Conservation (phyloP, 179 eudicot genomes). For the Spergularia azorica region DNA sequence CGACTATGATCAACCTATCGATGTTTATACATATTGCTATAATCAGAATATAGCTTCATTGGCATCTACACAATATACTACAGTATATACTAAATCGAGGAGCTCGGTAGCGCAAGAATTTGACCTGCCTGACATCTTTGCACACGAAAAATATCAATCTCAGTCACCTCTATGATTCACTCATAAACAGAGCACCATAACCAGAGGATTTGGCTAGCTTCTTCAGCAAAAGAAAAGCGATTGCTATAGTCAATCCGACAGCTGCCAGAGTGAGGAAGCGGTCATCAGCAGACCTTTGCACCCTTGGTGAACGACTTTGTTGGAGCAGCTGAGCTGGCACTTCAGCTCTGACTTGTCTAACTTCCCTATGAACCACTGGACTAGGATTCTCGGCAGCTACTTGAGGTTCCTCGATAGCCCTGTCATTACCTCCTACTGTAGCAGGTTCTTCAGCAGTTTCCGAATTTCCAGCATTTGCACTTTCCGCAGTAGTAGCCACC, state of each 20-base stretch:
- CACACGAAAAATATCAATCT: constrained; percentile 10
- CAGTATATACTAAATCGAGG: constrained; percentile 3
- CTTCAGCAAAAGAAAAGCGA: constrained; percentile 72
- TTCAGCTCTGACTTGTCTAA: constrained; percentile 37
- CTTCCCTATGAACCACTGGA: constrained; percentile 29
- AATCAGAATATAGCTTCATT: constrained; percentile 17
- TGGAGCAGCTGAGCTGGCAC: constrained; percentile 31
- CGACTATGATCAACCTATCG: not conserved
- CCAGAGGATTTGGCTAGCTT: constrained; percentile 83
- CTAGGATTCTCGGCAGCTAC: constrained; percentile 38
- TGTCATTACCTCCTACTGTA: constrained; percentile 39
- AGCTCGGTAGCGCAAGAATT: constrained; percentile 1
- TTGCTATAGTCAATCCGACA: constrained; percentile 85
- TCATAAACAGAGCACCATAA: constrained; percentile 73
- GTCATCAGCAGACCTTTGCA: constrained; percentile 58
- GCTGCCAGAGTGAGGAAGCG: constrained; percentile 90
- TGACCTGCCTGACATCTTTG: constrained; percentile 12
- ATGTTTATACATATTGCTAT: constrained; percentile 16
- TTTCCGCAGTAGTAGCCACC: constrained; percentile 40
- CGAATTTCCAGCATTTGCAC: constrained; percentile 35
- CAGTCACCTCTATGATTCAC: constrained; percentile 53
- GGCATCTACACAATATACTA: constrained; percentile 24
- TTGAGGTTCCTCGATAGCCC: constrained; percentile 46
- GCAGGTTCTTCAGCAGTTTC: constrained; percentile 32
- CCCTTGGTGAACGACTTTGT: constrained; percentile 37